These are phyloP conservation scores for Penicillium sp. DNA, from an alignment of 2,329 filamentous ascomycete genomes.

Conservation along the genomic window DNA sequence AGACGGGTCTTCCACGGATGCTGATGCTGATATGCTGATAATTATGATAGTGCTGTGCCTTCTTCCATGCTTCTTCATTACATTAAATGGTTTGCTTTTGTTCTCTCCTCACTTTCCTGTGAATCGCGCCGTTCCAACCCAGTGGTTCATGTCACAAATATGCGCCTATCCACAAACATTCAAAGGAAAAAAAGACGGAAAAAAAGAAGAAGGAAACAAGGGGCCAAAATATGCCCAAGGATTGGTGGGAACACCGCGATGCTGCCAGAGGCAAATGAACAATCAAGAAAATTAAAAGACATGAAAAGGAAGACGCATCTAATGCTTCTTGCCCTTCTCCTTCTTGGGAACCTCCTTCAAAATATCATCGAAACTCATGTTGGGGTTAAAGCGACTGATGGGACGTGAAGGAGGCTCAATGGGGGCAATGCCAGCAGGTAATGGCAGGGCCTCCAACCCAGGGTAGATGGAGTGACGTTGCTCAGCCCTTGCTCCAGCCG, in stretches of 20 bases:
- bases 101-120: slow-evolving; percentile 17
- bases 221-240: neutral
- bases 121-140: slow-evolving; percentile 21
- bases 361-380: slow-evolving; percentile 52
- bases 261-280: neutral
- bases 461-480: slow-evolving; percentile 46
- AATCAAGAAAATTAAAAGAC: slow-evolving; percentile 10
- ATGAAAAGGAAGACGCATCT: slow-evolving; percentile 2
- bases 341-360: slow-evolving; percentile 42
- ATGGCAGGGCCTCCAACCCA: slow-evolving; percentile 46
- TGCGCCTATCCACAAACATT: slow-evolving; percentile 25
- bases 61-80: slow-evolving; percentile 16
- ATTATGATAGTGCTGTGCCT: slow-evolving; percentile 20
- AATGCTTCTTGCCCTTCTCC: slow-evolving; percentile 35
- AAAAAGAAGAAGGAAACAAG: neutral
- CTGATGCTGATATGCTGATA: slow-evolving; percentile 26
- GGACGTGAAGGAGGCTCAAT: slow-evolving; percentile 42
- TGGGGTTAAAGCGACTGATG: slow-evolving; percentile 45
- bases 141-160: slow-evolving; percentile 15
- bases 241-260: neutral
- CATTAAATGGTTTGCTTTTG: slow-evolving; percentile 22
- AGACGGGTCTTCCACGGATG: slow-evolving; percentile 13
- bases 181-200: slow-evolving; percentile 6
- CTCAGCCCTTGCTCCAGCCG: slow-evolving; percentile 31
- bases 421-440: slow-evolving; percentile 44